Evolutionary conservation across 495 filamentous ascomycete species (phyloP).

Genomic region (Aspergillus kassunensis): DNA sequence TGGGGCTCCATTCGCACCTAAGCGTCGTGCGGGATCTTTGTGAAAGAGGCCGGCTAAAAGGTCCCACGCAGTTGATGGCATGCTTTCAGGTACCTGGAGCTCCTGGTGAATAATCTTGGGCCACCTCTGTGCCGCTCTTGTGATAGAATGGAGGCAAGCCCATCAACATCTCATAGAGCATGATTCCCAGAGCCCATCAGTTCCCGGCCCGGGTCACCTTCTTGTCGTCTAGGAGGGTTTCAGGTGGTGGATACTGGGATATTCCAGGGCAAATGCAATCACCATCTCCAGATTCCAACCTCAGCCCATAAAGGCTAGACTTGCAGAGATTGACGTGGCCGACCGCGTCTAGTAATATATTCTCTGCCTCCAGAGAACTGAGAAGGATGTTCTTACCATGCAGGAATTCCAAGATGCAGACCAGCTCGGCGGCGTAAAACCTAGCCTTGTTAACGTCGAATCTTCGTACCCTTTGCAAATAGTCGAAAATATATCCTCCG

Average conservation of each 20-base stretch:
- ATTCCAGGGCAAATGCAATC: not conserved
- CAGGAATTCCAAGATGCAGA: slow-evolving; percentile 10
- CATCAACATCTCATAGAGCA: slow-evolving; percentile 3
- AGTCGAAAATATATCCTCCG: slow-evolving; percentile 12
- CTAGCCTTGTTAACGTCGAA: slow-evolving; percentile 7
- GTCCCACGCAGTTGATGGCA: not conserved
- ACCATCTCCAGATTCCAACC: not conserved
- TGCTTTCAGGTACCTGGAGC: not conserved
- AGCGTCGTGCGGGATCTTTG: not conserved
- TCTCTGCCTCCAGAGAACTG: slow-evolving; percentile 3
- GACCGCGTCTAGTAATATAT: slow-evolving; percentile 6
- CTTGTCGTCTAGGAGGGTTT: not conserved
- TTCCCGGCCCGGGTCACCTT: not conserved
- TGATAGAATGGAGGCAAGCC: not conserved
- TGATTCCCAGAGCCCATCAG: slow-evolving; percentile 2
- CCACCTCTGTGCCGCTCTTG: not conserved
- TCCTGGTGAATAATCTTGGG: not conserved
- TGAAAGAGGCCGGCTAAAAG: not conserved
- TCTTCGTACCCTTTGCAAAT: slow-evolving; percentile 8
- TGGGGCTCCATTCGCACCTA: not conserved
- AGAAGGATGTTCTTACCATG: slow-evolving; percentile 9
- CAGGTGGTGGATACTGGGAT: not conserved
- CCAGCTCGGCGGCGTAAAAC: slow-evolving; percentile 9
- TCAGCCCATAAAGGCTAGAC: not conserved
- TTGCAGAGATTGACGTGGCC: slow-evolving; percentile 10